phyloP scores from a whole-genome alignment of 1,139 yeast genomes.

The Kodamaea fungicola region DNA sequence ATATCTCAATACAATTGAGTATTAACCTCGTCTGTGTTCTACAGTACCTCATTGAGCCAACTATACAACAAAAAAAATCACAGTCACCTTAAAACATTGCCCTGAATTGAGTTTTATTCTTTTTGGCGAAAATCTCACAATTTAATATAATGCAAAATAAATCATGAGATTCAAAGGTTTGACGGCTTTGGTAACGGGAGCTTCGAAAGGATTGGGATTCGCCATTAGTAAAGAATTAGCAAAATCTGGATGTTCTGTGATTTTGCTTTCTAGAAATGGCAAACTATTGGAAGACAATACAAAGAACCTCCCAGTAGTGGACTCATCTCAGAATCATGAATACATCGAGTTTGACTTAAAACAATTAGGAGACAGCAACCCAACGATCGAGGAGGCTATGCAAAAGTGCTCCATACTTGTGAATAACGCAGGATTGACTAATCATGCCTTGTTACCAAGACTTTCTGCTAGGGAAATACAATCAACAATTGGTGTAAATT shows the following conservation, averaged over 20 bases:
- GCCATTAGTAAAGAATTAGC: conserved; percentile 62
- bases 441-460: conserved; percentile 49
- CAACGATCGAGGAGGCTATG: conserved; percentile 16
- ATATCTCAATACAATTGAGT: too few relatives aligned
- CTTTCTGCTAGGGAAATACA: conserved; percentile 43
- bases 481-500: conserved; percentile 55
- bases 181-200: conserved; percentile 76
- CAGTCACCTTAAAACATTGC: too few relatives aligned
- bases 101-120: too few relatives aligned
- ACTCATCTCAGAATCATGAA: conserved; percentile 42
- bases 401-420: conserved; percentile 47
- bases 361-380: conserved; percentile 4
- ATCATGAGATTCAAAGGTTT: conserved; percentile 5
- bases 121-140: too few relatives aligned
- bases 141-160: too few relatives aligned
- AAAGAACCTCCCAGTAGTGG: conserved; percentile 27
- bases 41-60: too few relatives aligned
- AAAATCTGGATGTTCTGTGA: conserved; percentile 55
- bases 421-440: conserved; percentile 83
- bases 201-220: conserved; percentile 78
- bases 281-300: conserved; percentile 32
- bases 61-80: too few relatives aligned
- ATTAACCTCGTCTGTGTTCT: too few relatives aligned
- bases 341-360: conserved; percentile 51
- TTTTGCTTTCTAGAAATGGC: conserved; percentile 57